Percentiles rank a stretch among this genome's conserved stretches.
Evolutionary conservation across 2,329 filamentous ascomycete genomes (phyloP).

Genomic region (Epichloe typhina): DNA sequence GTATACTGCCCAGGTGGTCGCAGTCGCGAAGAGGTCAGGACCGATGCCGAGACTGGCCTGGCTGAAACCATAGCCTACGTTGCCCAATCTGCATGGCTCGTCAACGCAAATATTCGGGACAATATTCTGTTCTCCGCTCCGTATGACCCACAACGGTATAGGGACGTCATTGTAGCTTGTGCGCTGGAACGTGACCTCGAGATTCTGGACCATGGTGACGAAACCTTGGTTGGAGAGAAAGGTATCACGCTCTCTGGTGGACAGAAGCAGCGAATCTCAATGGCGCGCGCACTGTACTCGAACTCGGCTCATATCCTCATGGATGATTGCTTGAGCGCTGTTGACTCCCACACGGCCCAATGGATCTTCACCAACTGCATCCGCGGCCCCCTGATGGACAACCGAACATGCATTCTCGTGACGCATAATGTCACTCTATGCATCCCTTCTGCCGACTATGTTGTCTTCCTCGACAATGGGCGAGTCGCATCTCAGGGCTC

Average conservation of each 20-base stretch:
- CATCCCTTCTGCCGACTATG: slow-evolving; percentile 64
- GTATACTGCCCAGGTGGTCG: slow-evolving; percentile 77
- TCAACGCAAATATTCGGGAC: slow-evolving; percentile 89
- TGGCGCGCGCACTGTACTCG: slow-evolving; percentile 94
- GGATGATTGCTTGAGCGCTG: slow-evolving; percentile 90
- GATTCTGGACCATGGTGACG: slow-evolving; percentile 83
- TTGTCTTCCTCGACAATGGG: slow-evolving; percentile 81
- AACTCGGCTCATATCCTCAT: slow-evolving; percentile 82
- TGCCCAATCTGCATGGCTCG: slow-evolving; percentile 91
- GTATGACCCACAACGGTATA: slow-evolving; percentile 71
- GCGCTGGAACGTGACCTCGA: slow-evolving; percentile 82
- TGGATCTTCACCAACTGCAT: slow-evolving; percentile 96
- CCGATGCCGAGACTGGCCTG: slow-evolving; percentile 71
- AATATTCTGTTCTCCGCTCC: slow-evolving; percentile 86
- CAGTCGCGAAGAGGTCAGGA: slow-evolving; percentile 71
- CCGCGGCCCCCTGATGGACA: slow-evolving; percentile 73
- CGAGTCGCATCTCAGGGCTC: slow-evolving; percentile 65
- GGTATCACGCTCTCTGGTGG: slow-evolving; percentile 93
- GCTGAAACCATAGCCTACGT: slow-evolving; percentile 93
- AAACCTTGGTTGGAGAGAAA: slow-evolving; percentile 92
- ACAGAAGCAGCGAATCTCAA: slow-evolving; percentile 92
- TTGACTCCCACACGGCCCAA: slow-evolving; percentile 93
- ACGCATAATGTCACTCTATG: slow-evolving; percentile 92
- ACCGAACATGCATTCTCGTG: slow-evolving; percentile 85
- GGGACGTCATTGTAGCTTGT: slow-evolving; percentile 79